A percentile compares a stretch with the other conserved stretches of the same genome.
Conservation (phyloP, 176 grass and related monocot species). For the Tillandsia leiboldiana region DNA sequence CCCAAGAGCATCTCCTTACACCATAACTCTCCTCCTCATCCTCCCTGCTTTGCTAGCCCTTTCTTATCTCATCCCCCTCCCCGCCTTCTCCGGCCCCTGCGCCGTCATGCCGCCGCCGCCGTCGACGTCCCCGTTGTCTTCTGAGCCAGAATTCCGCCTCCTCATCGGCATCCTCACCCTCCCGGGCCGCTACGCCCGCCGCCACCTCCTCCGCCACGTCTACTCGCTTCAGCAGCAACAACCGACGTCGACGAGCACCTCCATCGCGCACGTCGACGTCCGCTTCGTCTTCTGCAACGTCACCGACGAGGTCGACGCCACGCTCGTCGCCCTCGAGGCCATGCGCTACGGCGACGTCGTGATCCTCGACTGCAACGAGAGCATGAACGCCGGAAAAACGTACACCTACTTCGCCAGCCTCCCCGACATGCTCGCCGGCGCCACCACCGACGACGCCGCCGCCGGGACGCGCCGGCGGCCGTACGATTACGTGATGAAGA, state of each 20-base stretch:
- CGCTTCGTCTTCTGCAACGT: conserved; percentile 44
- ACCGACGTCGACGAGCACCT: background rate
- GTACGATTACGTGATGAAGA: conserved; percentile 86
- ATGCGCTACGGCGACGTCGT: conserved; percentile 44
- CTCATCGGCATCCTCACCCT: conserved; percentile 34
- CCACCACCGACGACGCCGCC: background rate
- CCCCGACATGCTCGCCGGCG: conserved; percentile 18
- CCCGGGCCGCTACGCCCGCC: conserved; percentile 20
- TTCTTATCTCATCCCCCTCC: conserved; percentile 8
- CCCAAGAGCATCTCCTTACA: background rate
- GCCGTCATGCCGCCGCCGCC: background rate
- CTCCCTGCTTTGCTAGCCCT: conserved; percentile 14
- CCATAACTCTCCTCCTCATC: conserved; percentile 1
- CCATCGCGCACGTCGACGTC: conserved; percentile 41
- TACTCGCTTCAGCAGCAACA: conserved; percentile 24
- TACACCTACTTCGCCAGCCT: conserved; percentile 54
- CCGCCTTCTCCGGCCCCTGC: background rate
- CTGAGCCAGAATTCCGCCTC: conserved; percentile 18
- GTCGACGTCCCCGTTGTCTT: background rate
- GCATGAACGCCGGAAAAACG: conserved; percentile 32
- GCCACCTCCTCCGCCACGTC: conserved; percentile 28
- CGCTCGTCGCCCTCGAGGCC: conserved; percentile 42
- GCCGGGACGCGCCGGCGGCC: background rate
- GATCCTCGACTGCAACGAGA: conserved; percentile 49
- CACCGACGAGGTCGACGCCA: conserved; percentile 22